phyloP scores from a whole-genome alignment of 805 yeast genomes.

The Nakazawaea sp. region DNA sequence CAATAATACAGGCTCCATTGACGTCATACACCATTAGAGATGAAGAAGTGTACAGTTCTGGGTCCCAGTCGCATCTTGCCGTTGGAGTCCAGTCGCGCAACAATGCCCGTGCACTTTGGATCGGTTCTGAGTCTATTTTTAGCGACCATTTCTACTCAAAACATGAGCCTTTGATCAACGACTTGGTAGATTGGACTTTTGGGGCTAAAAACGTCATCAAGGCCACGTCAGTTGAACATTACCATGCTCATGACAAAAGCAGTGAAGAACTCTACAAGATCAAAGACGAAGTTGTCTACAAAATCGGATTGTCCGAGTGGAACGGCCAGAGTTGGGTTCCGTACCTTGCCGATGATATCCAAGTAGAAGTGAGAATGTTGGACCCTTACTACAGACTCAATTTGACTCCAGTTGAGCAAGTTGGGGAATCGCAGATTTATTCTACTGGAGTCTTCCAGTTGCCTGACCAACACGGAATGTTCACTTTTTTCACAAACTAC shows the following conservation, averaged over 20 bases:
- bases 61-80: conserved; percentile 68
- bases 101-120: conserved; percentile 76
- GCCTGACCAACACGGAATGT: conserved; percentile 97
- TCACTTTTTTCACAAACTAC: conserved; percentile 76
- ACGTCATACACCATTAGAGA: conserved; percentile 52
- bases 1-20: conserved; percentile 58
- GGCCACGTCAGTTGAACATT: conserved; percentile 46
- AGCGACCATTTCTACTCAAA: conserved; percentile 25
- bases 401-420: conserved; percentile 36
- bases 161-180: conserved; percentile 33
- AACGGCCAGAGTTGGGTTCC: conserved; percentile 64
- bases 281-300: conserved; percentile 59
- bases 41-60: conserved; percentile 66
- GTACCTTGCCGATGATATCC: conserved; percentile 54
- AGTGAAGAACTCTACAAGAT: conserved; percentile 58
- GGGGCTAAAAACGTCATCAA: conserved; percentile 60
- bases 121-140: conserved; percentile 62
- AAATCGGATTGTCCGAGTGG: conserved; percentile 41
- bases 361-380: conserved; percentile 80
- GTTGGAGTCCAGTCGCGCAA: conserved; percentile 75
- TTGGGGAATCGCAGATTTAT: conserved; percentile 40
- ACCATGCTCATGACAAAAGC: conserved; percentile 34
- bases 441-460: conserved; percentile 48
- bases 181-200: conserved; percentile 64
- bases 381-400: conserved; percentile 91